Conservation (phyloP, 176 grass and related monocot genomes). For the Microstegium vimineum region DNA sequence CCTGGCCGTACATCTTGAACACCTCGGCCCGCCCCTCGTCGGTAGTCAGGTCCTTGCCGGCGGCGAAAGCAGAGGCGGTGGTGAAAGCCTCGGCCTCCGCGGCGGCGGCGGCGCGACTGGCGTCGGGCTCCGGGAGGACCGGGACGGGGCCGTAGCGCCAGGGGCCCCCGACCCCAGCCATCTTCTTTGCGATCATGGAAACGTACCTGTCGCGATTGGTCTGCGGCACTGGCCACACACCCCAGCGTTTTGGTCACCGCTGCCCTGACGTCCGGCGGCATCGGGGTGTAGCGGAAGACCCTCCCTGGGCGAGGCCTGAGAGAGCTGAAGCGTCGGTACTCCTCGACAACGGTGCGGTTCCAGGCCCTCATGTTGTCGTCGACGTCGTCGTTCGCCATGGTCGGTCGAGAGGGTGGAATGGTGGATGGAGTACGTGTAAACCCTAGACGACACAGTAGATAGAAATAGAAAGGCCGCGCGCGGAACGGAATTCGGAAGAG, state of each 20-base stretch:
- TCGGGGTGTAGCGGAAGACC: neutral
- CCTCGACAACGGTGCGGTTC: neutral
- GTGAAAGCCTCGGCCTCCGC: neutral
- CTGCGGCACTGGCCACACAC: neutral
- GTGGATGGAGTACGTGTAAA: neutral
- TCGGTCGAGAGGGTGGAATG: no score
- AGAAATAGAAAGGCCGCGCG: no score
- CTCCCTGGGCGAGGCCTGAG: neutral
- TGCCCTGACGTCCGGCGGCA: neutral
- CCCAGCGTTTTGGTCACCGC: neutral
- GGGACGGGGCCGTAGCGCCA: no score
- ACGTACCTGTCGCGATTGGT: neutral
- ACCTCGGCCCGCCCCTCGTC: neutral
- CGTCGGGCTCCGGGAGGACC: neutral
- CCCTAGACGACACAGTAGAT: no score
- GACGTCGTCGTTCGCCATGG: neutral
- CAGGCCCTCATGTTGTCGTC: neutral
- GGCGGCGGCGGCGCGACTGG: neutral
- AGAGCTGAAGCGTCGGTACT: neutral
- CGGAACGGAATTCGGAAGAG: no score
- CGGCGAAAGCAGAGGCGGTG: neutral
- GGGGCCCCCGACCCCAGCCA: no score
- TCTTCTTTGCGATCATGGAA: rapidly evolving
- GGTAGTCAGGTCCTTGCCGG: neutral
- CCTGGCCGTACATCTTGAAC: neutral